A percentile compares a stretch with the other conserved stretches of the same genome.
Evolutionary conservation across 2,329 filamentous ascomycete species (phyloP).

Genomic region (Cladobotryum mycophilum): DNA sequence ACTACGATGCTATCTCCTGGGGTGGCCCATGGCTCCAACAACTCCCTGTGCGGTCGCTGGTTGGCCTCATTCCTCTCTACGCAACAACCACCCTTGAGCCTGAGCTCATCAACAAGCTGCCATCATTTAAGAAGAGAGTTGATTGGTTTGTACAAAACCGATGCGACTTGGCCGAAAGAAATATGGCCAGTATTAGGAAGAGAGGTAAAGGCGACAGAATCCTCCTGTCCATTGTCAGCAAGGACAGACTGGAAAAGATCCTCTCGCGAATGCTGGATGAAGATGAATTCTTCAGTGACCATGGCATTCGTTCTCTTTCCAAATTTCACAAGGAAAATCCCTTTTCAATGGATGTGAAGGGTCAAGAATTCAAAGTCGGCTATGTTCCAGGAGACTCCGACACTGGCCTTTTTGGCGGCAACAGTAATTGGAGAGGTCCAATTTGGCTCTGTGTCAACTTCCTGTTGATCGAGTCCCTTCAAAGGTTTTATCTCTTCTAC

Average conservation of each 20-base stretch:
- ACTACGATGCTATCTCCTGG: conserved; percentile 97
- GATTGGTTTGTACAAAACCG: conserved; percentile 92
- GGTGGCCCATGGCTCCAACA: conserved; percentile 91
- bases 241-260: conserved; percentile 85
- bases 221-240: conserved; percentile 83
- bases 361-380: conserved; percentile 77
- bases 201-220: conserved; percentile 87
- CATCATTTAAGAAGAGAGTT: conserved; percentile 85
- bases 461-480: conserved; percentile 85
- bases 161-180: conserved; percentile 80
- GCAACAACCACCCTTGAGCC: conserved; percentile 89
- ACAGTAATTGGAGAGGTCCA: conserved; percentile 95
- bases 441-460: conserved; percentile 98
- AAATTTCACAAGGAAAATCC: conserved; percentile 87
- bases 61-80: conserved; percentile 89
- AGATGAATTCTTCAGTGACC: conserved; percentile 82
- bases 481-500: conserved; percentile 95
- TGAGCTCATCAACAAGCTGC: conserved; percentile 85
- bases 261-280: conserved; percentile 89
- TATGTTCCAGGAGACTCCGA: conserved; percentile 96
- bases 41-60: conserved; percentile 83
- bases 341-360: conserved; percentile 93
- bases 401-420: conserved; percentile 89
- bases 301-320: conserved; percentile 87
- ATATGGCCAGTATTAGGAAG: conserved; percentile 88